Base-by-base conservation (phyloP, 495 filamentous ascomycete genomes). In the Pseudevernia furfuracea region DNA sequence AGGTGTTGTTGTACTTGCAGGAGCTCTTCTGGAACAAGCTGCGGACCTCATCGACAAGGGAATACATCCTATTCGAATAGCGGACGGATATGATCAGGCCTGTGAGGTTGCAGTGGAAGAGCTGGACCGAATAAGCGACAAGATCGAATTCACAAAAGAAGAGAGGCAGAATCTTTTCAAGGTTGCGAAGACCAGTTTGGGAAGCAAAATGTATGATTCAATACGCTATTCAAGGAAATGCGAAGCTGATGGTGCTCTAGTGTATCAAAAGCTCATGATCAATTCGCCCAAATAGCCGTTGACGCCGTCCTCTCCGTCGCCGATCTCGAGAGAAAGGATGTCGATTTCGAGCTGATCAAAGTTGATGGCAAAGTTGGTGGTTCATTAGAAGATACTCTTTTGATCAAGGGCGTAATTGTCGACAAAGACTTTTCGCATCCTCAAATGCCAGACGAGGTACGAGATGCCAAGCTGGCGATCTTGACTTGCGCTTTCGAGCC, bases 381-480 rank as follows among this genome's bases (percentile, higher is more conserved):
- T 64, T 77, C 94, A 4, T 83, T 99, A n/a, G 92, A 97, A 74
- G 94, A 99, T 74, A 88, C 92, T 5, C 74, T 97, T 32, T 85
- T 99, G 43, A 92, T 99, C 62, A 92, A 97, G 78, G 94, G 94
- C 74, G 94, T 99, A 48, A 94, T 99, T 72, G 84, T 99, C 72
- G 94, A 99, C 82, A 99, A 99, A 79, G 94, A 99, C 75, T 97
- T 99, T 80, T 99, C 94, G 39, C 94, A 99, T 76, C 95, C 94
- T 21, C 94, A 99, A 75, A 99, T 99, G 94, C 94, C 94, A 36
- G 87, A 86, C 59, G 89, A 96, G 75, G 93, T 99, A 60, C 81
- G 78, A 61, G 90, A 99, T 77, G 94, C 95, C 69, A 97, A 97
- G 78, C 82, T 99, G 71, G 94, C 94, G 48, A 97, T 99, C 70